These are phyloP conservation scores for Chaetomium tenue DNA, from an alignment of 495 filamentous ascomycete genomes.

Conservation along the genomic window DNA sequence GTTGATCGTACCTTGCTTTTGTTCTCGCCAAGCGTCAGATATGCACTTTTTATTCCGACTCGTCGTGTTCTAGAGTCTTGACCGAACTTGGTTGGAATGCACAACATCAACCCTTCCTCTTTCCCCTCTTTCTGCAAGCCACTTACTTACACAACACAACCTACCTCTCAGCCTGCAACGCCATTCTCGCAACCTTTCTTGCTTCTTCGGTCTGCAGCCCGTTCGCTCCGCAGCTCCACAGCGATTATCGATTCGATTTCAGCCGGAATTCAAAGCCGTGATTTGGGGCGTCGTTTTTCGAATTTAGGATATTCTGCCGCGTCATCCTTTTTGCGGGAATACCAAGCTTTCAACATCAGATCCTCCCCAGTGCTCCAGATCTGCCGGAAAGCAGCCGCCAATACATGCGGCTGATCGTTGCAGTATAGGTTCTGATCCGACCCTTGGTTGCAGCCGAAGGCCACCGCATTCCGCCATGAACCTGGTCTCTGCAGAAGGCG, in stretches of 20 bases:
- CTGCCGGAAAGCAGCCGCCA: constrained; percentile 35
- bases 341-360: constrained; percentile 26
- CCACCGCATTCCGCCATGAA: background rate
- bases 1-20: background rate
- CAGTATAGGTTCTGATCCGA: background rate
- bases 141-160: background rate
- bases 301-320: constrained; percentile 32
- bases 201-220: background rate
- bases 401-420: constrained; percentile 30
- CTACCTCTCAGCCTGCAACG: background rate
- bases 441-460: constrained; percentile 1
- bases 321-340: constrained; percentile 30
- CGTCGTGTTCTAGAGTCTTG: background rate
- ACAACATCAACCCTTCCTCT: background rate
- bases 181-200: constrained; percentile 1
- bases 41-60: background rate
- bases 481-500: constrained; percentile 2
- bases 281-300: constrained; percentile 18
- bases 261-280: constrained; percentile 34
- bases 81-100: background rate
- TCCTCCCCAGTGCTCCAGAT: constrained; percentile 24
- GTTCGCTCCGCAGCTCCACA: constrained; percentile 28
- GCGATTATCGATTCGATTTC: constrained; percentile 29
- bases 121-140: background rate
- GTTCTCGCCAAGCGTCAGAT: background rate